phyloP scores from a whole-genome alignment of 306 rosid genomes.

The Canavalia gladiata region DNA sequence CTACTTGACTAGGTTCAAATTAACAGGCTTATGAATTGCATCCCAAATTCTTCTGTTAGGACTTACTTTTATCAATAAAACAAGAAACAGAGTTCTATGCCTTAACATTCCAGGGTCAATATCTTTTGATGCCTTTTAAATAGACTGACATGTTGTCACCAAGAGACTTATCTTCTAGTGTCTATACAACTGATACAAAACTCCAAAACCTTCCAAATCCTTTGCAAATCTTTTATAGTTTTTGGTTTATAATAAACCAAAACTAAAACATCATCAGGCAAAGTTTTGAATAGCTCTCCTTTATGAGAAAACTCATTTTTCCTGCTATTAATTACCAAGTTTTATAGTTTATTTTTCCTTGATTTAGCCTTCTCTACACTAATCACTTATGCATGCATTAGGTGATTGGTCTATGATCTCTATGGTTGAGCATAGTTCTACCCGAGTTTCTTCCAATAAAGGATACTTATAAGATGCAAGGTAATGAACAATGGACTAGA shows the following conservation, averaged over 20 bases:
- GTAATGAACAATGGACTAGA: slow-evolving; percentile 58
- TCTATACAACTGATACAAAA: slow-evolving; percentile 49
- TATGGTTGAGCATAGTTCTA: slow-evolving; percentile 63
- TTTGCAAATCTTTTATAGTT: slow-evolving; percentile 53
- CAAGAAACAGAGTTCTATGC: slow-evolving; percentile 40
- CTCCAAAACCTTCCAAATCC: slow-evolving; percentile 59
- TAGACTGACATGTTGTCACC: slow-evolving; percentile 37
- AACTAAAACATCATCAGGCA: slow-evolving; percentile 71
- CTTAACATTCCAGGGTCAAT: slow-evolving; percentile 9
- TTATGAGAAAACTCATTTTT: slow-evolving; percentile 48
- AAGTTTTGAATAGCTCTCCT: slow-evolving; percentile 64
- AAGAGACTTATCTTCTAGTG: slow-evolving; percentile 44
- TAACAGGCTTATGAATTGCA: slow-evolving; percentile 52
- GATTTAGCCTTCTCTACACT: slow-evolving; percentile 50
- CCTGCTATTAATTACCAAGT: slow-evolving; percentile 59
- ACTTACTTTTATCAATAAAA: slow-evolving; percentile 59
- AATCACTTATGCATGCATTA: slow-evolving; percentile 48
- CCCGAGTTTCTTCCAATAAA: slow-evolving; percentile 76
- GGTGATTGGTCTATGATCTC: slow-evolving; percentile 58
- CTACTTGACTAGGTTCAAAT: slow-evolving; percentile 48
- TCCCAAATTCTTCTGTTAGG: slow-evolving; percentile 60
- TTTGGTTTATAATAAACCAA: slow-evolving; percentile 65
- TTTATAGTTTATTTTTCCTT: slow-evolving; percentile 27
- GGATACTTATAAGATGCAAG: slow-evolving; percentile 56
- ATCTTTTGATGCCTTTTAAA: slow-evolving; percentile 54